Base-by-base conservation (phyloP, 2,329 filamentous ascomycete genomes). In the Thermoascus crustaceus region DNA sequence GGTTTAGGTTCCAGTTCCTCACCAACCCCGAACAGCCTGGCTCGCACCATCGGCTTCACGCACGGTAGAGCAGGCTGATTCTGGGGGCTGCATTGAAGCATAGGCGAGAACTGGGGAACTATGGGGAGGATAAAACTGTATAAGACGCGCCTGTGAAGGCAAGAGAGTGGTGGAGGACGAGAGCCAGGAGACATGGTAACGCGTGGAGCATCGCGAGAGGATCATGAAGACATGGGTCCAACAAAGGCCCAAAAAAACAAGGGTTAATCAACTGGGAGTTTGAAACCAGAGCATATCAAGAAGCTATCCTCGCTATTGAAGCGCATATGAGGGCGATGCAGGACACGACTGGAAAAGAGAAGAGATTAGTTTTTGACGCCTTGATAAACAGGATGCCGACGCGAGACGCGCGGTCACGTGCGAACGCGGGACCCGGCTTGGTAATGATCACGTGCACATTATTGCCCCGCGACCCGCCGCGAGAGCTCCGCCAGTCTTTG, bases 1-100 rank as follows among this genome's bases (percentile, higher is more conserved):
- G 88, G 88, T 94, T 94, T 94, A 88, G 84, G 49, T 88, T 88
- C 84, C 85, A 79, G 81, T 65, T n/a, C 68, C 64, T 68, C 69
- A 70, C 76, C 80, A 75, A 72, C 75, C 64, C 65, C 67, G 60
- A 56, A 56, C 54, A 57, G 53, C 61, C 60, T 64, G 66, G 47
- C 41, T 49, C 46, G 46, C 41, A 44, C 45, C 42, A 43, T 46
- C 36, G 47, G 45, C 47, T 49, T 25, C 22, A 41, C 42, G 42
- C 37, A 36, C 31, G 38, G 34, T 43, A 39, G 47, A 54, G 54
- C 49, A 56, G 59, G 57, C 53, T 52, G 59, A 59, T 55, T 45
- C 52, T 55, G 64, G 67, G 51, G 48, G 48, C 56, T 60, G 50
- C 49, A 41, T 32, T 42, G 54, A 49, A 47, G 57, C 74, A 75